Evolutionary conservation across 257 asterid genomes (phyloP).

Genomic region (Cynanchum wilfordii): DNA sequence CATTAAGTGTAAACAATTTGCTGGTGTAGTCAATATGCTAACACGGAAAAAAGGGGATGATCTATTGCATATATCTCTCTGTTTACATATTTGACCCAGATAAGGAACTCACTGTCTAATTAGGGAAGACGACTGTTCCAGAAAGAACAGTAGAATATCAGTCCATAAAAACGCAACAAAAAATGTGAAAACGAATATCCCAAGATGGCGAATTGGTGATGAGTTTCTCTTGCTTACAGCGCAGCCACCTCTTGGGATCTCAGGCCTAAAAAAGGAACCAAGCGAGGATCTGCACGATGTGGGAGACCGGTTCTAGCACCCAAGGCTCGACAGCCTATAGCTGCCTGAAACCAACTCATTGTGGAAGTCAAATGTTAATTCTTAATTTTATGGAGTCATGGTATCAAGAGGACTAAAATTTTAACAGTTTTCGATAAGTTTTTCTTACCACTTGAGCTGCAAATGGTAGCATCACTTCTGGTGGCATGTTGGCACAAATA

Average conservation of each 20-base stretch:
- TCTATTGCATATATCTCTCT: background rate
- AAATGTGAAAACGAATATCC: slow-evolving; percentile 37
- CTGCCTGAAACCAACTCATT: slow-evolving; percentile 57
- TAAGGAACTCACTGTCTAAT: background rate
- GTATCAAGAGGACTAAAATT: background rate
- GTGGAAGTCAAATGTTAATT: background rate
- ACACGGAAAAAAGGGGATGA: background rate
- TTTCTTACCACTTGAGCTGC: slow-evolving; percentile 96
- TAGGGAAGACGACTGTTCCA: slow-evolving; percentile 30
- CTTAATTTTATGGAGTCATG: background rate
- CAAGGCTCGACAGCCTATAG: slow-evolving; percentile 70
- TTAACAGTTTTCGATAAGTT: background rate
- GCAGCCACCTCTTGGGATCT: slow-evolving; percentile 45
- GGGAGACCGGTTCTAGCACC: slow-evolving; percentile 96
- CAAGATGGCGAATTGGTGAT: slow-evolving; percentile 38
- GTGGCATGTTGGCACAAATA: slow-evolving; percentile 77
- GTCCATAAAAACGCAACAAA: slow-evolving; percentile 50
- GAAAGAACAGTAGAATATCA: slow-evolving; percentile 46
- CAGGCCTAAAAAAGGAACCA: slow-evolving; percentile 58
- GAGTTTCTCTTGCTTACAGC: slow-evolving; percentile 17
- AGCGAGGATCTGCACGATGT: slow-evolving; percentile 51
- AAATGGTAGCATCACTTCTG: slow-evolving; percentile 79
- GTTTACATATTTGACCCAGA: background rate
- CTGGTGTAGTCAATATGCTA: no score
- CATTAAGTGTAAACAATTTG: no score